Base-by-base conservation (phyloP, 108 stramenopile species). In the Seminavis robusta region DNA sequence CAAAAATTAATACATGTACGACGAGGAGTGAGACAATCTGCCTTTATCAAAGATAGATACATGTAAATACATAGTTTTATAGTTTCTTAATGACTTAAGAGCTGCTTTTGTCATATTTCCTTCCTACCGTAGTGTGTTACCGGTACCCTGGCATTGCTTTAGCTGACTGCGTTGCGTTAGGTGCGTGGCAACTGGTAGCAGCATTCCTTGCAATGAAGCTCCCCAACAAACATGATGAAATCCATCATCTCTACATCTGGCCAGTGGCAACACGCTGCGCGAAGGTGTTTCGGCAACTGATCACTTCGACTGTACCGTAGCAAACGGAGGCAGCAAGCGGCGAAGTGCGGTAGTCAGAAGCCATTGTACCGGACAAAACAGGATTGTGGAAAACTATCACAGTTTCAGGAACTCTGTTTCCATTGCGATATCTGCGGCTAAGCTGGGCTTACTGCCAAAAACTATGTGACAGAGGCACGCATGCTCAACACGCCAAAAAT, bases 21-120 rank as follows among this genome's bases (percentile, higher is more conserved):
- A 13, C 2, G 30, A 52, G 31, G 33, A 47, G 31, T 40, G 33
- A 28, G 13, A 23, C 9, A 45, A 52, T 51, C 0, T 63, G 61
- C 51, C 19, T 23, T 44, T 37, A 50, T 21, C 61, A 39, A 10
- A 11, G 42, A 1, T 11, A 63, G 1, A 51, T 33, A 33, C 51
- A 49, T 8, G 38, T 44, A 19, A 52, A 44, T 43, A 40, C 45
- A 28, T 49, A 10, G 6, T 20, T 27, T 28, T 23, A 49, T 44
- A n/a, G 36, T 11, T 37, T 37, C 13, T 11, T 37, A 9, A 11
- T 13, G 36, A 37, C 10, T 13, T 11, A 13, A 11, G 36, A n/a
- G 36, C 36, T 37, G 10, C 36, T 9, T 13, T 9, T 9, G 13
- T 11, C 36, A 37, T 45, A 17, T 51, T n/a, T 17, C 19, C 11